Percentiles rank a stretch among this genome's conserved stretches.
phyloP scores from a whole-genome alignment of 495 filamentous ascomycete genomes.

The Neurospora terricola region DNA sequence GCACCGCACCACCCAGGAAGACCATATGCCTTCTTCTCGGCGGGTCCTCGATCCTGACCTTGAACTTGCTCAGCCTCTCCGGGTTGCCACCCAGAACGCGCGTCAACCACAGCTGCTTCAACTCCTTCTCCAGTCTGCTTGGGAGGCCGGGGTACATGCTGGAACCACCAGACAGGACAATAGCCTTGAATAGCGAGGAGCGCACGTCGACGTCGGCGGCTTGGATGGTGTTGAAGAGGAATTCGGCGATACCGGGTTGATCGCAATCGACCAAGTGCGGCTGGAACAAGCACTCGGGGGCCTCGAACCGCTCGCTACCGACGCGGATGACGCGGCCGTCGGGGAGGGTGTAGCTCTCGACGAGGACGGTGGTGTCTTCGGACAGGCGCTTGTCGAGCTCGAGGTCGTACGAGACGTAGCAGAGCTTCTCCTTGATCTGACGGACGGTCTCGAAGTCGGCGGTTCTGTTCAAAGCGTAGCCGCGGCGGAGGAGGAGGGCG shows the following conservation, averaged over 20 bases:
- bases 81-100: conserved; percentile 81
- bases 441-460: conserved; percentile 99
- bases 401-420: conserved; percentile 97
- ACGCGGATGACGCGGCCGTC: conserved; percentile 94
- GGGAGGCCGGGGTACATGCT: conserved; percentile 98
- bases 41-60: conserved; percentile 96
- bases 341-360: conserved; percentile 93
- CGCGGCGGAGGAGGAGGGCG: conserved; percentile 83
- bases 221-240: conserved; percentile 98
- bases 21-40: conserved; percentile 97
- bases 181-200: conserved; percentile 86
- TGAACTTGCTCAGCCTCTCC: conserved; percentile 94
- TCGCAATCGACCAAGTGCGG: conserved; percentile 97
- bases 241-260: conserved; percentile 90
- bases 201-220: conserved; percentile 90
- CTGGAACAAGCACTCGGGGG: conserved; percentile 97
- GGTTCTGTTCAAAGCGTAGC: conserved; percentile 95
- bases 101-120: conserved; percentile 97
- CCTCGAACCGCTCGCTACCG: conserved; percentile 94
- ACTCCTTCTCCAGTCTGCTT: conserved; percentile 89
- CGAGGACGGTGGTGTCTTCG: conserved; percentile 94
- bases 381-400: conserved; percentile 90
- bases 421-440: conserved; percentile 99
- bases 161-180: conserved; percentile 91
- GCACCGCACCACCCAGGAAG: conserved; percentile 91